Evolutionary conservation across 75 land plant genomes (phyloP), one percentile per base, ranked within the genome.

Genomic region (Gnetum montanum): DNA sequence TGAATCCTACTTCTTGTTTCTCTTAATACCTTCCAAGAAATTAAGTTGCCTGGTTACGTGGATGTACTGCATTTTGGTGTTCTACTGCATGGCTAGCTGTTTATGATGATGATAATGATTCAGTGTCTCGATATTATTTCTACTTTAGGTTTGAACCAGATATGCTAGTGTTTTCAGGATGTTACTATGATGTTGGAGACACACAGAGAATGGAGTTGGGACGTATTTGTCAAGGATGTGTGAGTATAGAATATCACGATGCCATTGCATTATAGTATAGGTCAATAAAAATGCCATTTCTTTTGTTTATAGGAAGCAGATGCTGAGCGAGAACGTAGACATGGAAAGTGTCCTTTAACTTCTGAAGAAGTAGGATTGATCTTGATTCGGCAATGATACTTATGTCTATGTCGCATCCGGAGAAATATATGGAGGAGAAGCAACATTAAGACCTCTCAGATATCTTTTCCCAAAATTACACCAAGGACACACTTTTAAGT

Each of bases 91-190:
- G 7, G 4, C 20, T 2, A 46, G 24, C 12, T 23, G 25, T 22
- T 46, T 18, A 46, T 22, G 7, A 22, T 22, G 24, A 46, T 46
- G 25, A 46, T 45, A 24, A 34, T 28, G 13, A n/a, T n/a, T n/a
- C n/a, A n/a, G n/a, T n/a, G n/a, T n/a, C 4, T 52, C 26, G 19
- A 52, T 3, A 31, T 19, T 43, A n/a, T 37, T 4, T 8, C 26
- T 34, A 46, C 25, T 49, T 43, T 68, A 94, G 98, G 66, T 94
- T 85, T 73, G 98, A 94, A 54, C 81, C 98, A 57, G 98, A 94
- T 45, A 94, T 94, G 98, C 91, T 94, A 34, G 98, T 96, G 55
- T 94, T 94, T 69, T 94, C 98, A 58, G 88, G 96, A 4, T 94
- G 98, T 62, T 94, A 94, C 64, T 94, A 77, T 71, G 98, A 96